These are phyloP conservation scores for Rubia occidens DNA, from an alignment of 305 asterid genomes.

Conservation along the genomic window DNA sequence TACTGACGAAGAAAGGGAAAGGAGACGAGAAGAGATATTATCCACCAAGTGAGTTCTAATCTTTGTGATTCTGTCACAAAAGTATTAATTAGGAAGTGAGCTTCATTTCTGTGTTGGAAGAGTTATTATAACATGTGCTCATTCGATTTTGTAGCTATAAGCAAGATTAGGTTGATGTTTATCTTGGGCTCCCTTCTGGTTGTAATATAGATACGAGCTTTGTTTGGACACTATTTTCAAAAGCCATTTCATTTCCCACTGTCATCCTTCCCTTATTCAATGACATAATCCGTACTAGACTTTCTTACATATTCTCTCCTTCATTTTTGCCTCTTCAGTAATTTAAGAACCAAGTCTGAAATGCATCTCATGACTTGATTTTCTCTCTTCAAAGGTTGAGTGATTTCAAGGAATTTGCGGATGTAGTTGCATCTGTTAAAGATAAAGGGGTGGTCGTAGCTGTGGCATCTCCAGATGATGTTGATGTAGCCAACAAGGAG, in stretches of 20 bases:
- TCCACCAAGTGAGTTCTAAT: slow-evolving; percentile 53
- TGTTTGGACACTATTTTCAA: background rate
- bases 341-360: background rate
- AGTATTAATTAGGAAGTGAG: background rate
- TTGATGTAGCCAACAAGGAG: slow-evolving; percentile 24
- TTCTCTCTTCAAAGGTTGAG: slow-evolving; percentile 35
- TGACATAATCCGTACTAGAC: no score
- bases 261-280: background rate
- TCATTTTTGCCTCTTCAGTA: background rate
- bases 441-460: no score
- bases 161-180: background rate
- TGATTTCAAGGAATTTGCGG: slow-evolving; percentile 62
- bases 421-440: no score
- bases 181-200: background rate
- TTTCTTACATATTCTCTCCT: background rate
- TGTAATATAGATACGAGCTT: background rate
- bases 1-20: slow-evolving; percentile 79
- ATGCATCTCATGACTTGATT: slow-evolving; percentile 2
- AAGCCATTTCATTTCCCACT: no score
- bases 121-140: background rate
- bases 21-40: slow-evolving; percentile 80
- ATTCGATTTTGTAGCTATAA: background rate
- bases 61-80: background rate
- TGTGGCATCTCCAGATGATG: no score
- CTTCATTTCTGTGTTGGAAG: background rate